Evolutionary conservation across 2,329 filamentous ascomycete genomes (phyloP).

Genomic region (Periconia sp.): DNA sequence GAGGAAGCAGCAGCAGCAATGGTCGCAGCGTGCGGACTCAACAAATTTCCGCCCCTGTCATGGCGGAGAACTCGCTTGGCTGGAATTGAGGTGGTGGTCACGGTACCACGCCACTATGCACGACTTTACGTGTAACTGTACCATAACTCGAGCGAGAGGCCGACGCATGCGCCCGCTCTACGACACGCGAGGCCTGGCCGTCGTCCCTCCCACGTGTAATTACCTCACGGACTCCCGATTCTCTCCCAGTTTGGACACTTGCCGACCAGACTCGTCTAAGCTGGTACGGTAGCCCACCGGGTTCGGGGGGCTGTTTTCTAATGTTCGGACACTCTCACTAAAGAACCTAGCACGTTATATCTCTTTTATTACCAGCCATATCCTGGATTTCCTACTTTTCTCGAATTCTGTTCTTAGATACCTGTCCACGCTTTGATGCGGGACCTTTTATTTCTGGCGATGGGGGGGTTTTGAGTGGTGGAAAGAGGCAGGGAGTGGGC

Average conservation of each 20-base stretch:
- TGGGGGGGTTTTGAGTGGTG: too few relatives aligned
- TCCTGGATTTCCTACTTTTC: slow-evolving; percentile 25
- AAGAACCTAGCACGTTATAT: slow-evolving; percentile 27
- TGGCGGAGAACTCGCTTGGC: slow-evolving; percentile 91
- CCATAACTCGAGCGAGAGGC: slow-evolving; percentile 29
- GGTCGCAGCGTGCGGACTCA: slow-evolving; percentile 68
- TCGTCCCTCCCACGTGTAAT: slow-evolving; percentile 23
- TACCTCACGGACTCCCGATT: slow-evolving; percentile 16
- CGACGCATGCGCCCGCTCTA: slow-evolving; percentile 10
- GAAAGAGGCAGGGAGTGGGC: too few relatives aligned
- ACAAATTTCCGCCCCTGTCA: slow-evolving; percentile 87
- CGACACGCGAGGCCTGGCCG: slow-evolving; percentile 7
- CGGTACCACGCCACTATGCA: slow-evolving; percentile 3
- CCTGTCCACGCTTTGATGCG: slow-evolving; percentile 44
- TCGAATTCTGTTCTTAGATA: slow-evolving; percentile 49
- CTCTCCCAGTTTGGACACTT: slow-evolving; percentile 5
- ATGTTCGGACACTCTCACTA: slow-evolving; percentile 45
- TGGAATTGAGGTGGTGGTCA: slow-evolving; percentile 73
- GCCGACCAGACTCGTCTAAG: slow-evolving; percentile 16
- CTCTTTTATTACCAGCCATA: slow-evolving; percentile 32
- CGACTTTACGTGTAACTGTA: slow-evolving; percentile 34
- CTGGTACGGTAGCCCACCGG: slow-evolving; percentile 10
- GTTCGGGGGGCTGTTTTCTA: slow-evolving; percentile 22
- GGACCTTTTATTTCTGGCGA: slow-evolving; percentile 44
- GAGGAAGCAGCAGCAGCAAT: slow-evolving; percentile 63